Conservation (phyloP, 257 asterid species). For the Sherardia arvensis region DNA sequence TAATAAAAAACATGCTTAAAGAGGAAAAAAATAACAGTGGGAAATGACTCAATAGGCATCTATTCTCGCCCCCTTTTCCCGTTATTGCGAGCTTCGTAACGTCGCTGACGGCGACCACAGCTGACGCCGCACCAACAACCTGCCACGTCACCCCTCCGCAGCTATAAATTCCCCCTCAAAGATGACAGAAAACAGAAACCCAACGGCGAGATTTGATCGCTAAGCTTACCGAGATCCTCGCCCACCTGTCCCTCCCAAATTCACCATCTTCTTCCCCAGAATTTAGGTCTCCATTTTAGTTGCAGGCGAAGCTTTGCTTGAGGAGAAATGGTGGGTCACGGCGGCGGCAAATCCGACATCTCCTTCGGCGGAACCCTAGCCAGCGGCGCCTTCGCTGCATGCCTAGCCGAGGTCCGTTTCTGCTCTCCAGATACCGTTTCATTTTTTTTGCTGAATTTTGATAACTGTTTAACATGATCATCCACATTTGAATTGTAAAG, state of each 20-base stretch:
- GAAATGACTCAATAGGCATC: background rate
- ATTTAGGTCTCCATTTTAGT: background rate
- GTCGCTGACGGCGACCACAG: background rate
- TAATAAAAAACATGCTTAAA: no score
- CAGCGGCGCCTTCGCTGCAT: conserved; percentile 92
- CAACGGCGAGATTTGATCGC: conserved; percentile 6
- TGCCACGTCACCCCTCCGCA: background rate
- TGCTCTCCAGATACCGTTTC: background rate
- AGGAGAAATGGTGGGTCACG: conserved; percentile 52
- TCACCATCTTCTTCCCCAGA: background rate
- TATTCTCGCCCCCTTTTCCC: background rate
- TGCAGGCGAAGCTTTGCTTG: background rate
- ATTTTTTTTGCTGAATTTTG: background rate
- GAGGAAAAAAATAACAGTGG: background rate
- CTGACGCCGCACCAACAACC: background rate
- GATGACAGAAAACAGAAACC: background rate
- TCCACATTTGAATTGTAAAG: no score
- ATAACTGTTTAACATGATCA: background rate
- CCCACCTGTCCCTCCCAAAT: background rate
- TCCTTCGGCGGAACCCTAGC: conserved; percentile 78
- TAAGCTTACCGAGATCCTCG: conserved; percentile 13
- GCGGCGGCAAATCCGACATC: conserved; percentile 48
- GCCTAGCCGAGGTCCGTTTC: conserved; percentile 72
- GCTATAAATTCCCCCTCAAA: background rate
- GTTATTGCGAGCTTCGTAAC: background rate